A percentile compares a stretch with the other conserved stretches of the same genome.
phyloP scores from a whole-genome alignment of 2,329 filamentous ascomycete species.

The Ophiostoma ips region DNA sequence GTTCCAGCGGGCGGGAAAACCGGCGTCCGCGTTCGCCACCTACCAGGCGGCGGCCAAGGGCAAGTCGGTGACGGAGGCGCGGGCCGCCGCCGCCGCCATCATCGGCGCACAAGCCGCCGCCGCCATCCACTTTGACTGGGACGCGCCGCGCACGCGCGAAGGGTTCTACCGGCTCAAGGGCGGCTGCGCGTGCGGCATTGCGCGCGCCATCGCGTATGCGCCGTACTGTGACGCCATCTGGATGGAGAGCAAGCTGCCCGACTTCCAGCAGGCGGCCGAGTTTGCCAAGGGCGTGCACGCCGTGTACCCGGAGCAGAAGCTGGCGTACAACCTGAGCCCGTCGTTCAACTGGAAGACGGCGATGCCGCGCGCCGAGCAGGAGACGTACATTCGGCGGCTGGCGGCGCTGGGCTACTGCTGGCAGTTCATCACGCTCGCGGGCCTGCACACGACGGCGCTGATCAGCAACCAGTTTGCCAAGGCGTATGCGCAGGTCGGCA shows the following conservation, averaged over 20 bases:
- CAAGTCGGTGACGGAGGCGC: constrained; percentile 73
- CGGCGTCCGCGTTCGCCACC: constrained; percentile 44
- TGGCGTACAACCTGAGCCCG: constrained; percentile 95
- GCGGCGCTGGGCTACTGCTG: constrained; percentile 88
- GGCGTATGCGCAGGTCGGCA: constrained; percentile 68
- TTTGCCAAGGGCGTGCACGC: constrained; percentile 90
- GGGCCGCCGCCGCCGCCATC: constrained; percentile 62
- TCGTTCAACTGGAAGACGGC: constrained; percentile 99
- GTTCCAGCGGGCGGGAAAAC: constrained; percentile 37
- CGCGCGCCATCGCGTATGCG: constrained; percentile 80
- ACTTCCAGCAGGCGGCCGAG: constrained; percentile 79
- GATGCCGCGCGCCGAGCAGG: constrained; percentile 82
- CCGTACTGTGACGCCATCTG: constrained; percentile 94
- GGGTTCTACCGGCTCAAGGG: constrained; percentile 90
- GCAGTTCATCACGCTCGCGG: constrained; percentile 99
- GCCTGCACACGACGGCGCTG: constrained; percentile 87
- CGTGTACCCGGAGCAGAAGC: constrained; percentile 93
- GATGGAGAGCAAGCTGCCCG: constrained; percentile 98
- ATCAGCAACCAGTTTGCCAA: constrained; percentile 80
- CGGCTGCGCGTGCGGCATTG: constrained; percentile 80
- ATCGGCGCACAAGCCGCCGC: constrained; percentile 56
- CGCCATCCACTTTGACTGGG: constrained; percentile 91
- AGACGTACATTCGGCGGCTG: constrained; percentile 91
- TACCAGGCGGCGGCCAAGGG: constrained; percentile 61
- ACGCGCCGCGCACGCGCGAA: constrained; percentile 80